Percentiles rank a stretch among this genome's conserved stretches.
These are phyloP conservation scores for Aureobasidium lini DNA, from an alignment of 2,329 filamentous ascomycete genomes.

Conservation along the genomic window DNA sequence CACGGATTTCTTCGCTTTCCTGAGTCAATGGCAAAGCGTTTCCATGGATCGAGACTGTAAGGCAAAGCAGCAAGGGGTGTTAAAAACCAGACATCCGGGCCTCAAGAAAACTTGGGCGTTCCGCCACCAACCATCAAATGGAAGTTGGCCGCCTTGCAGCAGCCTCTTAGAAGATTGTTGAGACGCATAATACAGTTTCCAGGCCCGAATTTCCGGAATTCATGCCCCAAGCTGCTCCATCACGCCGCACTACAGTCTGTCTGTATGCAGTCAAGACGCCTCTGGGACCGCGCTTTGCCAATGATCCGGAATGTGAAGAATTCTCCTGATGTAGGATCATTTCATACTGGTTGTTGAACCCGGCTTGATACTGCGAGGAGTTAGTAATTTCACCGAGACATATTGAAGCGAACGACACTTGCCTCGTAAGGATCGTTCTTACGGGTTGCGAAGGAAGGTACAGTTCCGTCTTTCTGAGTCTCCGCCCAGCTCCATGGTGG, in stretches of 20 bases:
- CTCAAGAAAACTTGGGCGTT: background rate
- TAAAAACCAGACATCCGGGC: background rate
- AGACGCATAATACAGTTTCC: background rate
- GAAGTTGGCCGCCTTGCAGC: background rate
- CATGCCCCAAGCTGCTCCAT: background rate
- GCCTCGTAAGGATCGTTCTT: conserved; percentile 49
- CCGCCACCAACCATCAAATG: background rate
- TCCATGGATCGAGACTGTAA: background rate
- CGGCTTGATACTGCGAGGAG: conserved; percentile 43
- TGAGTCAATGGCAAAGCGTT: background rate
- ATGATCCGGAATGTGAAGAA: background rate
- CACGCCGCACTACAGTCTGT: background rate
- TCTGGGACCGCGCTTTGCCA: conserved; percentile 1
- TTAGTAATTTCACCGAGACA: conserved; percentile 5
- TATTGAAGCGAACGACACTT: conserved; percentile 17
- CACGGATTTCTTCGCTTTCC: background rate
- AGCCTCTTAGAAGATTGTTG: background rate
- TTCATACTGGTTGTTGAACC: conserved; percentile 45
- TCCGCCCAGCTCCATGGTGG: conserved; percentile 42
- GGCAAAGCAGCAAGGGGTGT: background rate
- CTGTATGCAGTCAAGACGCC: background rate
- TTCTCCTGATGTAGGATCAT: conserved; percentile 3
- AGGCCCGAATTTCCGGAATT: background rate
- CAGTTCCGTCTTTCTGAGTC: conserved; percentile 49
- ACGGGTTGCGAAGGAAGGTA: conserved; percentile 48